Percentiles rank a stretch among this genome's conserved stretches.
Conservation (phyloP, 2,329 filamentous ascomycete genomes). For the Monosporascus sp. region DNA sequence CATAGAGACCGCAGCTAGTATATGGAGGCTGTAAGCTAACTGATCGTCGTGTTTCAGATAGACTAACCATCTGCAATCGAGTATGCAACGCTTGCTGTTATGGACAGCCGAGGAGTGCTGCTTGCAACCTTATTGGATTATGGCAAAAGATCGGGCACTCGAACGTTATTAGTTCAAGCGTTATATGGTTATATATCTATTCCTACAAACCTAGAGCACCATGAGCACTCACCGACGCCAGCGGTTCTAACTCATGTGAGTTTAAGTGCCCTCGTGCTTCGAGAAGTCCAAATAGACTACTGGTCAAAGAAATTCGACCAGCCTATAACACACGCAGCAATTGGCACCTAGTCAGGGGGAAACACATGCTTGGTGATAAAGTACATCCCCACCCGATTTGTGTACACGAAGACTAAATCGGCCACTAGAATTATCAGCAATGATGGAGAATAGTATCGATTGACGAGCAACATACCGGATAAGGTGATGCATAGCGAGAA, state of each 20-base stretch:
- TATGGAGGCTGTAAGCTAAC: not conserved
- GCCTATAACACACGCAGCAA: slow-evolving; percentile 62
- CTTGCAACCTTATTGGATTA: too few relatives aligned
- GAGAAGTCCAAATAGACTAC: slow-evolving; percentile 50
- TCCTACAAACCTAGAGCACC: too few relatives aligned
- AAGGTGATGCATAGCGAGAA: slow-evolving; percentile 55
- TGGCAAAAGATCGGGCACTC: too few relatives aligned
- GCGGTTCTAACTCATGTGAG: not conserved
- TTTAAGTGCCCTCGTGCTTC: not conserved
- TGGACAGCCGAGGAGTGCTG: not conserved
- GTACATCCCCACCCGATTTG: slow-evolving; percentile 56
- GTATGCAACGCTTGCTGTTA: slow-evolving; percentile 41
- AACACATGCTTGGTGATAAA: slow-evolving; percentile 3
- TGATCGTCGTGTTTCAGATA: not conserved
- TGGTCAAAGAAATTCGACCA: slow-evolving; percentile 64
- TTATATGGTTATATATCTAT: too few relatives aligned
- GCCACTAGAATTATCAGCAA: slow-evolving; percentile 41
- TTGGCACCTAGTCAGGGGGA: slow-evolving; percentile 29
- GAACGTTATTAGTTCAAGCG: too few relatives aligned
- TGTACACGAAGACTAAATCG: slow-evolving; percentile 61
- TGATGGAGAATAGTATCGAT: too few relatives aligned
- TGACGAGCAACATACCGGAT: not conserved
- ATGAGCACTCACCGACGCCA: not conserved
- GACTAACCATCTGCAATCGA: slow-evolving; percentile 57
- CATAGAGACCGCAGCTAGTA: slow-evolving; percentile 55